Conservation (phyloP, 306 rosid species). For the Trifolium fragiferum region DNA sequence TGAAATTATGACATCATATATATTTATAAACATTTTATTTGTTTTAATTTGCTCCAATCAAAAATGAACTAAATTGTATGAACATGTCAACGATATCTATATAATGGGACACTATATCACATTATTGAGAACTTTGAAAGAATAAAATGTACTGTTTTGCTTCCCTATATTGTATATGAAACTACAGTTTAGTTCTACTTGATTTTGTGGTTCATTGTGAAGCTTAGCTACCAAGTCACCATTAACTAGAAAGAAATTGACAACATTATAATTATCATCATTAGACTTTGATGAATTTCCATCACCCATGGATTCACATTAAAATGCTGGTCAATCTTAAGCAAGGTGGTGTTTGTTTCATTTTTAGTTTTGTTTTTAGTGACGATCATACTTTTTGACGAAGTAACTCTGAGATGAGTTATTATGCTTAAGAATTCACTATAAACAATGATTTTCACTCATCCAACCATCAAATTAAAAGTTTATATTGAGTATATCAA, state of each 20-base stretch:
- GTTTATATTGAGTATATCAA: too few relatives aligned
- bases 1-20: slow-evolving; percentile 36
- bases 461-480: too few relatives aligned
- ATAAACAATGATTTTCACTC: too few relatives aligned
- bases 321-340: neutral
- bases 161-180: slow-evolving; percentile 34
- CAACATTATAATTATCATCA: slow-evolving; percentile 38
- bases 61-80: slow-evolving; percentile 14
- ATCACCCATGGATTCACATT: neutral
- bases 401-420: too few relatives aligned
- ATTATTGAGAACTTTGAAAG: slow-evolving; percentile 24
- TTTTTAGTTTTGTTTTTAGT: neutral
- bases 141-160: slow-evolving; percentile 11
- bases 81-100: slow-evolving; percentile 44
- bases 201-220: slow-evolving; percentile 38
- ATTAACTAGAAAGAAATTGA: slow-evolving; percentile 2
- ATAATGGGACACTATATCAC: slow-evolving; percentile 35
- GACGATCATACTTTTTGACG: neutral
- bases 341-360: neutral
- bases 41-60: slow-evolving; percentile 17
- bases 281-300: neutral
- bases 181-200: slow-evolving; percentile 10
- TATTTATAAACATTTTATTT: slow-evolving; percentile 31
- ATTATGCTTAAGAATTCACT: too few relatives aligned
- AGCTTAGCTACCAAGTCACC: slow-evolving; percentile 5